Base-by-base conservation (phyloP, 1,139 yeast species). In the Scheffersomyces lignicola region DNA sequence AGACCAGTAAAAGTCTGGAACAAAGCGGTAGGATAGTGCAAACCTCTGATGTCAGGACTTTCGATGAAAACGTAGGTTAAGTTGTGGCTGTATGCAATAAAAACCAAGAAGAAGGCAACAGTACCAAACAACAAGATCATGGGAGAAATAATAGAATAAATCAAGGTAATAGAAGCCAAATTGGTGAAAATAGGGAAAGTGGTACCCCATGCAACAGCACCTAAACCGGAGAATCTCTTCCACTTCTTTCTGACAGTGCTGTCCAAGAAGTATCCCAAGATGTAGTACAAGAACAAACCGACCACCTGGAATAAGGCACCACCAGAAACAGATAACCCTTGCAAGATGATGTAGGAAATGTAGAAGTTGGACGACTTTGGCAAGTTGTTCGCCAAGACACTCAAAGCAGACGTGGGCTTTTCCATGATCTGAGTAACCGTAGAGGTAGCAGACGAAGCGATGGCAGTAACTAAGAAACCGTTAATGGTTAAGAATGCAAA, bases 321-420 rank as follows among this genome's bases (percentile, higher is more conserved):
- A 24, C 95, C 83, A 11, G 95, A 77, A 37, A 87, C 73, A 2
- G 94, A 66, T 51, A 92, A 71, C 37, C 97, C 97, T 65, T 88
- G 96, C 50, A 90, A 76, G 28, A 80, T 65, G 51, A 83, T 67
- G 57, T 80, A 83, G 2, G 85, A 74, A 38, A 83, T 80, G 58
- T 76, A 83, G 60, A 92, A 92, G 65, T 90, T 92, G 24, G 96
- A 83, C 6, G 97, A 80, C 51, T 83, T 83, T 39, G 98, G 97
- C 49, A 92, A 72, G 44, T 88, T 83, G 26, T 64, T 61, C 14
- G 95, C 86, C 46, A 89, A 69, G 42, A 87, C 60, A 24, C 52
- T 49, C 83, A 88, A 74, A n/a, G 89, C 90, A 21, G 65, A 55
- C 1, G 75, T 54, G 9, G 96, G 96, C 9, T 82, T 61, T 24